These are phyloP conservation scores for Fusarium paranaense DNA, from an alignment of 2,329 filamentous ascomycete genomes.

Conservation along the genomic window DNA sequence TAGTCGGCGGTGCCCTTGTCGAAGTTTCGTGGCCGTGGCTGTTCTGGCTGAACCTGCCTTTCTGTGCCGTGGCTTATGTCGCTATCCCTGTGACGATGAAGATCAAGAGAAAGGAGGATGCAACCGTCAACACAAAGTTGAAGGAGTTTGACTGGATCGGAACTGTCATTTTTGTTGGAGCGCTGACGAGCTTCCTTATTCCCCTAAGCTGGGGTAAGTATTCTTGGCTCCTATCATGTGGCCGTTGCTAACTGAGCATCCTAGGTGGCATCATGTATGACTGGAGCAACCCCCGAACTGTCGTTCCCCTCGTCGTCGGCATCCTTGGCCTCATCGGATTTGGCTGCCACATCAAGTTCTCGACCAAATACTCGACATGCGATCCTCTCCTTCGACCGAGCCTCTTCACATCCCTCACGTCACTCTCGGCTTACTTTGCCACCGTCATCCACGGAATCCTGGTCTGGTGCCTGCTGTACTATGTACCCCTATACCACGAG, in stretches of 20 bases:
- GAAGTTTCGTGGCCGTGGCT: conserved; percentile 71
- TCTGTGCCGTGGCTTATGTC: conserved; percentile 48
- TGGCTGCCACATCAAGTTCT: conserved; percentile 35
- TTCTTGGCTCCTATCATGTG: too few relatives aligned
- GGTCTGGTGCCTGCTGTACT: conserved; percentile 39
- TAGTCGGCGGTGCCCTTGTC: conserved; percentile 66
- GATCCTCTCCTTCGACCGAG: conserved; percentile 39
- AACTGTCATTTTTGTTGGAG: conserved; percentile 68
- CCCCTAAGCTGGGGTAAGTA: conserved; percentile 39
- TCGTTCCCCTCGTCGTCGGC: conserved; percentile 71
- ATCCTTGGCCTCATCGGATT: conserved; percentile 50
- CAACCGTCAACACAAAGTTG: conserved; percentile 22
- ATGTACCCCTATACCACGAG: conserved; percentile 38
- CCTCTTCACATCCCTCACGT: conserved; percentile 39
- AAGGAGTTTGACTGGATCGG: conserved; percentile 71
- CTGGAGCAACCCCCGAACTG: conserved; percentile 71
- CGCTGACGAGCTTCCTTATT: conserved; percentile 58
- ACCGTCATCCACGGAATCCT: conserved; percentile 40
- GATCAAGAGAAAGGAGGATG: conserved; percentile 28
- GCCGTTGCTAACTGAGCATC: conserved; percentile 4
- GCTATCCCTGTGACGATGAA: conserved; percentile 34
- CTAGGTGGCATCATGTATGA: conserved; percentile 71
- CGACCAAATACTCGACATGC: conserved; percentile 32
- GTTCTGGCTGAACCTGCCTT: conserved; percentile 73
- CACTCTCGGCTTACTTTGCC: conserved; percentile 37